Conservation (phyloP, 768 basidiomycete genomes). For the Sarcodon sp. region DNA sequence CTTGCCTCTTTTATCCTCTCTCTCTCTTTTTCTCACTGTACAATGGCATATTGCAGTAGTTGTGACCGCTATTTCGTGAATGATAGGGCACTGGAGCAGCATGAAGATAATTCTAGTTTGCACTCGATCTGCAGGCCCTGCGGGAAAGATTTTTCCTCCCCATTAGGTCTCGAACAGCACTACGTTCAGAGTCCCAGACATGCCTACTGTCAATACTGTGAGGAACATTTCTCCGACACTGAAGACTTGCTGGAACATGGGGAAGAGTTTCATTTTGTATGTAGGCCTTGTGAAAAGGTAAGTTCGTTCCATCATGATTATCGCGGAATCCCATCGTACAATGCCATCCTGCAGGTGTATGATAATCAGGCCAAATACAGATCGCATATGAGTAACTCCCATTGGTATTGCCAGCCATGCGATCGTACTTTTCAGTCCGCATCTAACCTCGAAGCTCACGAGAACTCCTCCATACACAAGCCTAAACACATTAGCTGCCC, state of each 20-base stretch:
- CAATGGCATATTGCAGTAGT: too few species aligned
- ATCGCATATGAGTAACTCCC: conserved; percentile 8
- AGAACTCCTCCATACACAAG: conserved; percentile 38
- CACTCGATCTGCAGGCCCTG: too few species aligned
- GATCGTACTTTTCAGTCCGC: conserved; percentile 26
- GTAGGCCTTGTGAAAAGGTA: conserved; percentile 22
- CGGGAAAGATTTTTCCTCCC: conserved; percentile 34
- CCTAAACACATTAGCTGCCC: conserved; percentile 23
- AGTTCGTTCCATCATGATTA: neutral
- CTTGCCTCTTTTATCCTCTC: too few species aligned
- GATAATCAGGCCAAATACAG: neutral
- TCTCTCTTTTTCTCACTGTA: too few species aligned
- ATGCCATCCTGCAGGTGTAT: conserved; percentile 16
- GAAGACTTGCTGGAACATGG: conserved; percentile 28
- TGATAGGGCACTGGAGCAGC: too few species aligned
- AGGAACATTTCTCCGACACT: conserved; percentile 23
- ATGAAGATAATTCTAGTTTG: too few species aligned
- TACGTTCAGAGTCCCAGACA: conserved; percentile 36
- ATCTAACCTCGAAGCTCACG: conserved; percentile 31
- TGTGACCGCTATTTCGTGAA: too few species aligned
- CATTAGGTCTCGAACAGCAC: conserved; percentile 31
- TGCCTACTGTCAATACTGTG: conserved; percentile 39
- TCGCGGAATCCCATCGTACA: neutral
- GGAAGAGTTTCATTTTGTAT: conserved; percentile 26
- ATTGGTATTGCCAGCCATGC: conserved; percentile 32